phyloP scores from a whole-genome alignment of 805 yeast genomes.

The Yarrowia bubula region DNA sequence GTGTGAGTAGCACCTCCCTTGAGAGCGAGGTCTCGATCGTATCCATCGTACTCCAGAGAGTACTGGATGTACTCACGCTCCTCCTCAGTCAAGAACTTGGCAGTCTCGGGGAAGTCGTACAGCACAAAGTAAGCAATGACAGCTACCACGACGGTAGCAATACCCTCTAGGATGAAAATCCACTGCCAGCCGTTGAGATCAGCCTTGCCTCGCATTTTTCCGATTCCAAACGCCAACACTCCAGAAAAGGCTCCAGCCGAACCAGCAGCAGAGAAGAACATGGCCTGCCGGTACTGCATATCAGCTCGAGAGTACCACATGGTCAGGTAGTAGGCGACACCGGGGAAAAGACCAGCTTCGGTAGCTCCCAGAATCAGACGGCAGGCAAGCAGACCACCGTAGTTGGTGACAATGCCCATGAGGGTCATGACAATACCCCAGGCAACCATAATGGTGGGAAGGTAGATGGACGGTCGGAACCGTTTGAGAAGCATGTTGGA shows the following conservation, averaged over 20 bases:
- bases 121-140: conserved; percentile 38
- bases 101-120: conserved; percentile 58
- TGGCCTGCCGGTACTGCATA: conserved; percentile 42
- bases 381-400: conserved; percentile 39
- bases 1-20: conserved; percentile 37
- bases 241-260: conserved; percentile 56
- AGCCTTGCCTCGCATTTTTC: conserved; percentile 42
- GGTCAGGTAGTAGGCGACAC: conserved; percentile 40
- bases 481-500: conserved; percentile 35
- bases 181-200: conserved; percentile 51
- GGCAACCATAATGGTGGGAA: conserved; percentile 39
- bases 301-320: conserved; percentile 43
- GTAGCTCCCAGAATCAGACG: conserved; percentile 45
- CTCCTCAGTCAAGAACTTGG: conserved; percentile 45
- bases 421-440: conserved; percentile 41
- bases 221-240: conserved; percentile 43
- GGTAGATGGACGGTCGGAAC: conserved; percentile 41
- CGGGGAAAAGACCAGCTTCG: conserved; percentile 49
- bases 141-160: conserved; percentile 41
- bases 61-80: conserved; percentile 46
- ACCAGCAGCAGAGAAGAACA: conserved; percentile 39
- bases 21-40: conserved; percentile 18
- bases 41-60: conserved; percentile 19
- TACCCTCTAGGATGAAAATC: conserved; percentile 52
- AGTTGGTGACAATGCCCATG: conserved; percentile 40